Evolutionary conservation across 257 asterid species (phyloP), one percentile per base, ranked within the genome.

Genomic region (Mitragyna speciosa): DNA sequence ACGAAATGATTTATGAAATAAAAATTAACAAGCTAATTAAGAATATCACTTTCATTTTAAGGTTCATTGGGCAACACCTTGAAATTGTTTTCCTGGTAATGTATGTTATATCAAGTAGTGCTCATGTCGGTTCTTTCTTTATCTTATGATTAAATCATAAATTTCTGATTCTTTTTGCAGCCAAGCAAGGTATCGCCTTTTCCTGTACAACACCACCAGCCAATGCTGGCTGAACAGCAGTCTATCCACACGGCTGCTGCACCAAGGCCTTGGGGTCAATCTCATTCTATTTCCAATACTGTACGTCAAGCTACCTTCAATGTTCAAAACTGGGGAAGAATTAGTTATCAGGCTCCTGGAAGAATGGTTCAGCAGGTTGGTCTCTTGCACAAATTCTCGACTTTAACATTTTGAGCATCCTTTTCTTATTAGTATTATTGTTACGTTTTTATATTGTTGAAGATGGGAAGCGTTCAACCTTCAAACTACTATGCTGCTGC

Each of bases 401-500:
- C 66, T 30, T 47, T 10, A 0, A 33, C 24, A 4, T 36, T 51
- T 41, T 67, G 41, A 66, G 39, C 33, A 16, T 31, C 33, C 39
- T 54, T 14, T 80, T 47, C 83, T 49, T 33, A 72, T 47, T 64
- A 19, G 19, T 20, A 56, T 20, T 20, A 56, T 20, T n/a, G n/a
- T n/a, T 49, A 11, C 67, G 0, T 4, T n/a, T 75, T 30, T 14
- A 61, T 47, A 43, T 66, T 79, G 45, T 73, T 43, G 26, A 63
- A 85, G 88, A 82, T 72, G 68, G 84, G 86, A 76, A 73, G 75
- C 78, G 11, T 15, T 49, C 83, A 68, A 56, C 77, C 81, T 68
- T 2, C 68, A 48, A 54, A 79, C 36, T 75, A 69, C 66, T 12
- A 15, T 33, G 8, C 80, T 22, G 33, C 76, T 36, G 52, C 82